A percentile compares a stretch with the other conserved stretches of the same genome.
Conservation (phyloP, 2,329 filamentous ascomycete species). For the Cephalotrichum gorgonifer region DNA sequence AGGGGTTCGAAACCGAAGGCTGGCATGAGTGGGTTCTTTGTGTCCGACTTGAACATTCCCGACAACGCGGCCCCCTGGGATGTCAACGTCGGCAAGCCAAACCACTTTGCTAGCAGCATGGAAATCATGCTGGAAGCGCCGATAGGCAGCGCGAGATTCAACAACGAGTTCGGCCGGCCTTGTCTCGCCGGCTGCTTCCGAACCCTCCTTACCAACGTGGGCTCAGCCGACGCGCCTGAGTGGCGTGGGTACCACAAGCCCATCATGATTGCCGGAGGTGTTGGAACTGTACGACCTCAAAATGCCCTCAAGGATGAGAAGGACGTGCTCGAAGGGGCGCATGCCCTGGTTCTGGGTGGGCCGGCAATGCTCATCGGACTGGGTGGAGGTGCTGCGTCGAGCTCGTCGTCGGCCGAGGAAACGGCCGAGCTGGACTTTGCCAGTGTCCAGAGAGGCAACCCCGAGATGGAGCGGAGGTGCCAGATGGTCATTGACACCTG, state of each 20-base stretch:
- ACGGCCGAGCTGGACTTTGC: constrained; percentile 93
- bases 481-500: constrained; percentile 98
- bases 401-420: constrained; percentile 76
- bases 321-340: constrained; percentile 76
- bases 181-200: constrained; percentile 85
- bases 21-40: constrained; percentile 85
- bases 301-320: constrained; percentile 78
- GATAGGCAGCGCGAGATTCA: constrained; percentile 89
- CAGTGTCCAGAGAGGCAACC: constrained; percentile 93
- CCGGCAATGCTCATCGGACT: constrained; percentile 97
- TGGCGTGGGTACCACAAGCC: constrained; percentile 94
- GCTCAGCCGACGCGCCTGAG: constrained; percentile 42
- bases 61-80: constrained; percentile 81
- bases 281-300: constrained; percentile 83
- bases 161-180: constrained; percentile 94
- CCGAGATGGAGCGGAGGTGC: constrained; percentile 86
- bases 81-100: constrained; percentile 75
- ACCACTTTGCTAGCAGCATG: constrained; percentile 84
- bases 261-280: constrained; percentile 94
- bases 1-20: constrained; percentile 88
- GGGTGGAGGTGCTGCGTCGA: constrained; percentile 89
- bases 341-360: constrained; percentile 85
- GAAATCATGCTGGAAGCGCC: constrained; percentile 98
- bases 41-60: constrained; percentile 87
- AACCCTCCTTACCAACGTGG: constrained; percentile 67